These are phyloP conservation scores for Malania oleifera DNA, from an alignment of 164 flowering plant species.

Conservation along the genomic window DNA sequence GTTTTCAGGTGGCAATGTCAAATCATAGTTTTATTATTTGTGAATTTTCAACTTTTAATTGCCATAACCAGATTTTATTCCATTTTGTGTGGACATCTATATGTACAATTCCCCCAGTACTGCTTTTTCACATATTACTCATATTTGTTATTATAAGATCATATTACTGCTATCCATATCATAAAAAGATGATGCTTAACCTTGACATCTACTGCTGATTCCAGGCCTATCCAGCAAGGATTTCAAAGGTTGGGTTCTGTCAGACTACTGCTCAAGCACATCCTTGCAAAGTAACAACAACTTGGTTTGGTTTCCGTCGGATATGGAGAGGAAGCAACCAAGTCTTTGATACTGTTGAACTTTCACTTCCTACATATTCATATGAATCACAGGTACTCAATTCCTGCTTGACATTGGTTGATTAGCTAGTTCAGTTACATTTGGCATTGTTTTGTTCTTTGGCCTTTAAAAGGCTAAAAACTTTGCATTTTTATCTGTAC, in stretches of 20 bases:
- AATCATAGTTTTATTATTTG: too few species aligned
- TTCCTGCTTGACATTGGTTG: not conserved
- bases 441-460: not conserved
- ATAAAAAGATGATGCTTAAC: not conserved
- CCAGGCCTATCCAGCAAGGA: constrained; percentile 67
- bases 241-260: constrained; percentile 18
- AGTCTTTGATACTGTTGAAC: constrained; percentile 70
- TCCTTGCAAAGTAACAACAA: constrained; percentile 76
- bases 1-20: too few species aligned
- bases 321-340: constrained; percentile 54
- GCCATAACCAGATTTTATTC: too few species aligned
- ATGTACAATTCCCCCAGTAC: too few species aligned
- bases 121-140: not conserved
- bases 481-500: not conserved
- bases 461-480: too few species aligned
- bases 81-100: too few species aligned
- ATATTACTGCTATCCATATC: not conserved
- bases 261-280: constrained; percentile 64
- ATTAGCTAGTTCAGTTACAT: constrained; percentile 2
- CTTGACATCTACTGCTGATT: constrained; percentile 8
- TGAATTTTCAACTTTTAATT: too few species aligned
- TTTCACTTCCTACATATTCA: constrained; percentile 70
- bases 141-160: not conserved
- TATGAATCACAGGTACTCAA: constrained; percentile 76
- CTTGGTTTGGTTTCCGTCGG: constrained; percentile 86